Percentiles rank a stretch among this genome's conserved stretches.
Conservation (phyloP, 441 rosid species). For the Oxalis stricta region DNA sequence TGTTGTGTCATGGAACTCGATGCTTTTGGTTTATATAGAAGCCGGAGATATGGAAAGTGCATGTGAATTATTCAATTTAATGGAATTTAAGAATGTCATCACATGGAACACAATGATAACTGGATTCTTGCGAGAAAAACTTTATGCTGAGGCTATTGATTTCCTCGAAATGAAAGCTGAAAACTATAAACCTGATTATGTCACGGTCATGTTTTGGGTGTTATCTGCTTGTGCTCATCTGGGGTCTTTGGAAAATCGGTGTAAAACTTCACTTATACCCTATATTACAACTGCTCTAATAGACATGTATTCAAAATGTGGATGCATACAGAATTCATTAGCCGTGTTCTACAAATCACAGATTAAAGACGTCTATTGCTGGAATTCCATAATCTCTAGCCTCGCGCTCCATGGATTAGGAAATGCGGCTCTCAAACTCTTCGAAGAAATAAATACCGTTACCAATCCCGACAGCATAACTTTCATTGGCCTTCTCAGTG, state of each 20-base stretch:
- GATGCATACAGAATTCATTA: conserved; percentile 14
- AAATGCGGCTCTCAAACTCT: conserved; percentile 12
- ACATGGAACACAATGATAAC: conserved; percentile 22
- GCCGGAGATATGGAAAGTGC: conserved; percentile 16
- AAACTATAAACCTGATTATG: conserved; percentile 10
- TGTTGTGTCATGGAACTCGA: conserved; percentile 19
- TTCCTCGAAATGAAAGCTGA: conserved; percentile 13
- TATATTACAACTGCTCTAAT: conserved; percentile 16
- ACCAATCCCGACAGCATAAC: conserved; percentile 12
- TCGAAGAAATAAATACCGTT: neutral
- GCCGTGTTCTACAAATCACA: conserved; percentile 11
- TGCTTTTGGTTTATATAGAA: conserved; percentile 4
- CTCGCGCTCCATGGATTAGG: conserved; percentile 18
- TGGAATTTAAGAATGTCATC: conserved; percentile 9
- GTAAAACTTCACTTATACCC: conserved; percentile 8
- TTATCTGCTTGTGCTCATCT: conserved; percentile 17
- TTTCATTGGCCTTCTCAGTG: conserved; percentile 16
- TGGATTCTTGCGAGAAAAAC: conserved; percentile 13
- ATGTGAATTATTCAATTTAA: conserved; percentile 9
- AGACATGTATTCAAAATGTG: conserved; percentile 20
- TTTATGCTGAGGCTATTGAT: conserved; percentile 6
- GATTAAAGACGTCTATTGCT: conserved; percentile 17
- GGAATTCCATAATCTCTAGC: conserved; percentile 16
- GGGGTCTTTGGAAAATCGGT: conserved; percentile 15
- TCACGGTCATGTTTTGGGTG: conserved; percentile 10